These are phyloP conservation scores for Cercospora zeae-maydis DNA, from an alignment of 2,329 filamentous ascomycete genomes.

Conservation along the genomic window DNA sequence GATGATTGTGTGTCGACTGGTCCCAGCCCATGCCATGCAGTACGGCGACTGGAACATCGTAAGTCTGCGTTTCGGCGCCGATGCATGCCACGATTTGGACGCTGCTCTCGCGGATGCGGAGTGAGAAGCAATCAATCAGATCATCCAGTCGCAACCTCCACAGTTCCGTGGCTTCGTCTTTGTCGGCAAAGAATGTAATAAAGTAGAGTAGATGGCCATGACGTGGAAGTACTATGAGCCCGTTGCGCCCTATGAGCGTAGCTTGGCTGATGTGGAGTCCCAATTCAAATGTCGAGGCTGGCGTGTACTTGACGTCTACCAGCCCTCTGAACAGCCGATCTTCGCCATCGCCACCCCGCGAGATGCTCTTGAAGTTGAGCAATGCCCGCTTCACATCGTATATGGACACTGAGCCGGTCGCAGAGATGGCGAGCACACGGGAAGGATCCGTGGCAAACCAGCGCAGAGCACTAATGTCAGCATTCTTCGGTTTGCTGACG, in stretches of 20 bases:
- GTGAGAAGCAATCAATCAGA: constrained; percentile 22
- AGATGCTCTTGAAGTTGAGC: constrained; percentile 2
- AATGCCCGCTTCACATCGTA: constrained; percentile 14
- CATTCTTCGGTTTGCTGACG: constrained; percentile 8
- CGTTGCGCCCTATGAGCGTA: constrained; percentile 26
- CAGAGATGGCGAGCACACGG: constrained; percentile 13
- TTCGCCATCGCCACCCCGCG: constrained; percentile 15
- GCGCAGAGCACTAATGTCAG: constrained; percentile 12
- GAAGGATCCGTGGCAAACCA: constrained; percentile 14
- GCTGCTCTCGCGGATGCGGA: constrained; percentile 8
- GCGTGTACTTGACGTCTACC: constrained; percentile 18
- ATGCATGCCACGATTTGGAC: constrained; percentile 18
- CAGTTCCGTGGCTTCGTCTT: constrained; percentile 19
- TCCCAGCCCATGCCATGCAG: constrained; percentile 25
- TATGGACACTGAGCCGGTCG: constrained; percentile 11
- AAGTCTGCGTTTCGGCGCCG: constrained; percentile 15
- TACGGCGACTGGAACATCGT: constrained; percentile 21
- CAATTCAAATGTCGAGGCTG: constrained; percentile 14
- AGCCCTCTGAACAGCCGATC: constrained; percentile 24
- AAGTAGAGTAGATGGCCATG: constrained; percentile 22
- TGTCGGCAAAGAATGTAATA: constrained; percentile 23
- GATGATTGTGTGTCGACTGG: background rate
- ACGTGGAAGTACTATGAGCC: constrained; percentile 25
- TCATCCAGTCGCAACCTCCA: constrained; percentile 22
- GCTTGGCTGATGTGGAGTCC: constrained; percentile 13